A percentile compares a stretch with the other conserved stretches of the same genome.
Evolutionary conservation across 2,329 filamentous ascomycete species (phyloP).

Genomic region (Fusarium sp.): DNA sequence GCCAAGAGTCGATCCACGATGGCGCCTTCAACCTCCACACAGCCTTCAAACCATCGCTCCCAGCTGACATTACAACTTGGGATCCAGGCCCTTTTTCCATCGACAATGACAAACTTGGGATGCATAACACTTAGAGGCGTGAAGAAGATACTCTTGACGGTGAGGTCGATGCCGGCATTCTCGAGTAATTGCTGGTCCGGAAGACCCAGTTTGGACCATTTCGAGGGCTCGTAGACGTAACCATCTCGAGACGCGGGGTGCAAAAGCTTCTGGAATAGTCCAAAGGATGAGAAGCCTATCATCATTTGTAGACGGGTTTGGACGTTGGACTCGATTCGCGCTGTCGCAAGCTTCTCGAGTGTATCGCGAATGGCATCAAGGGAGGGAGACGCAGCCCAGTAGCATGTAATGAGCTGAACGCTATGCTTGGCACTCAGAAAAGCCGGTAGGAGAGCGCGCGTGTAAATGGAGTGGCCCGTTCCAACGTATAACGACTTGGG

Average conservation of each 20-base stretch:
- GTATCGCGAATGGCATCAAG: conserved; percentile 67
- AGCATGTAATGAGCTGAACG: conserved; percentile 82
- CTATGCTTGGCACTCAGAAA: conserved; percentile 71
- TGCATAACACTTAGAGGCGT: conserved; percentile 88
- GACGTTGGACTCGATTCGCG: conserved; percentile 43
- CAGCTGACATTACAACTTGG: conserved; percentile 88
- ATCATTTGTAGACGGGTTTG: conserved; percentile 65
- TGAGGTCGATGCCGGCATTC: conserved; percentile 71
- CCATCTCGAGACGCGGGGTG: conserved; percentile 74
- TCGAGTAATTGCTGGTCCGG: conserved; percentile 64
- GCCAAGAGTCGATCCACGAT: conserved; percentile 70
- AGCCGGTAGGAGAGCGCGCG: conserved; percentile 67
- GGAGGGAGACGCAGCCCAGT: conserved; percentile 77
- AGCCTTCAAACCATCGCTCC: conserved; percentile 89
- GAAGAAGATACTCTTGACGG: conserved; percentile 82
- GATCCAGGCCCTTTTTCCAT: conserved; percentile 73
- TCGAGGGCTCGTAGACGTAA: conserved; percentile 66
- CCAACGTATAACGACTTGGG: conserved; percentile 64
- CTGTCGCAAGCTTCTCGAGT: conserved; percentile 67
- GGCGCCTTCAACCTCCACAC: conserved; percentile 72
- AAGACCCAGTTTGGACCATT: conserved; percentile 74
- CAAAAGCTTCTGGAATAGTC: conserved; percentile 78
- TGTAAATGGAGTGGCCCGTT: conserved; percentile 68
- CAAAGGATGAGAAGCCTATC: conserved; percentile 81
- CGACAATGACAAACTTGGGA: conserved; percentile 82